Evolutionary conservation across 1,284 basidiomycete genomes (phyloP), one percentile per base, ranked within the genome.

Genomic region (Heterobasidion parviporum): DNA sequence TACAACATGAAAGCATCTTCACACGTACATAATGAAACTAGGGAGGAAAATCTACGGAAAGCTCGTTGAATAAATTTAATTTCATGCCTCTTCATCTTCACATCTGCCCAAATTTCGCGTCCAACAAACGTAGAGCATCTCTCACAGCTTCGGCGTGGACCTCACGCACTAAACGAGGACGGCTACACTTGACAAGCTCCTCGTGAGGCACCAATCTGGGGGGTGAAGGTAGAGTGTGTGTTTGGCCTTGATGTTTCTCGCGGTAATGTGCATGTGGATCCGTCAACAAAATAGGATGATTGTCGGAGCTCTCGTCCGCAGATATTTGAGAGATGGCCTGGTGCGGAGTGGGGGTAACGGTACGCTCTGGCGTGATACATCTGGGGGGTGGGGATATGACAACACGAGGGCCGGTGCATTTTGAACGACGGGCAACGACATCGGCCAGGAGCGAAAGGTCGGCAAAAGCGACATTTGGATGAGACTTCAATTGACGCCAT

Each of bases 401-500:
- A 45, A 91, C 78, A 46, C 78, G 77, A 15, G 90, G 85, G 8
- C 89, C 89, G 1, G 78, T 80, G 65, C 89, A 94, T 65, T 83
- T 86, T 35, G 89, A 87, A 48, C 89, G 79, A 50, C 89, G 83
- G 2, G 90, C 87, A 20, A 95, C 92, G 35, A 95, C 92, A 60
- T 94, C 91, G 1, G 92, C 92, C 49, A 95, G 79, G 43, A 94
- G 75, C 0, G 83, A 74, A 50, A 95, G 74, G 66, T 93, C 89
- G 12, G 90, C 81, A 66, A 92, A 94, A 47, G 83, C 80, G 54
- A 89, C 84, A 61, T 94, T 94, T 1, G 92, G 92, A 72, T 95
- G 92, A 3, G 86, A 85, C 72, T 94, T 94, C 61, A 95, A 75
- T 60, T 86, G 84, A 54, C 80, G 83, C 92, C 92, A 95, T 5